Conservation (phyloP, 2,329 filamentous ascomycete genomes). For the Epichloe hybrida region DNA sequence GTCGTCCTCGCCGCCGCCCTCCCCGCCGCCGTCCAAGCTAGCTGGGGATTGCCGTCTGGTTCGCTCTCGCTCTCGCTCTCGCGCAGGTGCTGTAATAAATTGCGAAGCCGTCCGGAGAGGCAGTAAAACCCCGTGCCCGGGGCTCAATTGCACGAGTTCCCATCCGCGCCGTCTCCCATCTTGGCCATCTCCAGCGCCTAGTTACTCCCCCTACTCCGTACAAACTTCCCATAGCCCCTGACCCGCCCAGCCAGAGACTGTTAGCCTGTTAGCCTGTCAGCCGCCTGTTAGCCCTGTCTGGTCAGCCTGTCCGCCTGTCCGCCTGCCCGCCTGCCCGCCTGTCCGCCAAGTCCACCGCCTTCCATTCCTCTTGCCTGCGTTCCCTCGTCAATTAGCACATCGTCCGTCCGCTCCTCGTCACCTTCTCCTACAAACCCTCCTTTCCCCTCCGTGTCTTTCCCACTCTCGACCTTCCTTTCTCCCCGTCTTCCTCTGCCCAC, state of each 20-base stretch:
- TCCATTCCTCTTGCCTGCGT: slow-evolving; percentile 5
- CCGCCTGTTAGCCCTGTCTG: background rate
- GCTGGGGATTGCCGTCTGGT: background rate
- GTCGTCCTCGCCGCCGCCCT: background rate
- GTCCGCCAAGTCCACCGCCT: background rate
- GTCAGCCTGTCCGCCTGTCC: background rate
- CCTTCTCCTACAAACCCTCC: slow-evolving; percentile 1
- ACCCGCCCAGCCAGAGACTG: background rate
- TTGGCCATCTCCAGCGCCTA: background rate
- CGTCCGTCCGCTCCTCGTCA: slow-evolving; percentile 3
- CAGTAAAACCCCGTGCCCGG: background rate
- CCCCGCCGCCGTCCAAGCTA: background rate
- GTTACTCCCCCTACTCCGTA: background rate
- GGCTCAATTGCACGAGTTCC: background rate
- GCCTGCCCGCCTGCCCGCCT: background rate
- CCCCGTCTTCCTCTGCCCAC: background rate
- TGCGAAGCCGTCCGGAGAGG: background rate
- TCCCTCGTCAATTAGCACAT: background rate
- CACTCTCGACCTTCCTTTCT: slow-evolving; percentile 1
- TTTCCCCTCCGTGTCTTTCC: slow-evolving; percentile 1
- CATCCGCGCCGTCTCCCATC: background rate
- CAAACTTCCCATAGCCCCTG: background rate
- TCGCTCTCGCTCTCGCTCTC: background rate
- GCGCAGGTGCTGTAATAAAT: background rate
- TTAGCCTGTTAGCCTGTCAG: background rate